These are phyloP conservation scores for Ascoidea tarda DNA, from an alignment of 805 yeast species.

Conservation along the genomic window DNA sequence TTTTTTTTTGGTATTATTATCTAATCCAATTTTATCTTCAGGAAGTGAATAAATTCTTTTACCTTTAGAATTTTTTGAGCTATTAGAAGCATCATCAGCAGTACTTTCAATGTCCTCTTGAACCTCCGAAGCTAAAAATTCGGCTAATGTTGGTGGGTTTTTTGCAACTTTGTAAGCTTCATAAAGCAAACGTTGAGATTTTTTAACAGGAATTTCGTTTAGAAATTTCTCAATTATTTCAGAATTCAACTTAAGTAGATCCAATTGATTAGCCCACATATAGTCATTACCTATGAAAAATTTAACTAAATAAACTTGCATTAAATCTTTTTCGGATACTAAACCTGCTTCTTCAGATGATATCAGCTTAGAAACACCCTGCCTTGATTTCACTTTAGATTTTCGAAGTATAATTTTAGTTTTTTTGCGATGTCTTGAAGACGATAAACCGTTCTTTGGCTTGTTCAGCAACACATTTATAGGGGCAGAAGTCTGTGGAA, in stretches of 20 bases:
- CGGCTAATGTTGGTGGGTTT: too few relatives aligned
- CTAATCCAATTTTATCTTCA: too few relatives aligned
- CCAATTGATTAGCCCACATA: slow-evolving; percentile 46
- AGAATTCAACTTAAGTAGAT: slow-evolving; percentile 29
- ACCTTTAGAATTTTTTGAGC: too few relatives aligned
- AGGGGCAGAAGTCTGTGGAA: slow-evolving; percentile 48
- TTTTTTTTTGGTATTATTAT: too few relatives aligned
- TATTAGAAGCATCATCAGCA: too few relatives aligned
- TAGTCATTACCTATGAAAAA: slow-evolving; percentile 63
- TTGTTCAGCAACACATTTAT: slow-evolving; percentile 32
- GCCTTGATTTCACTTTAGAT: slow-evolving; percentile 1
- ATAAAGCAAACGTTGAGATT: too few relatives aligned
- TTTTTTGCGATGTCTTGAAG: slow-evolving; percentile 11
- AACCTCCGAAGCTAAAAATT: too few relatives aligned
- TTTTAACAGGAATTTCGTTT: slow-evolving; percentile 1
- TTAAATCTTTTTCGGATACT: slow-evolving; percentile 5
- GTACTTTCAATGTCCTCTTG: too few relatives aligned
- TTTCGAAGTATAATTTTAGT: slow-evolving; percentile 8
- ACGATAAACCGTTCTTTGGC: slow-evolving; percentile 28
- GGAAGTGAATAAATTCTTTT: too few relatives aligned
- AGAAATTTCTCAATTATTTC: slow-evolving; percentile 29
- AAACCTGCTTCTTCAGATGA: slow-evolving; percentile 9
- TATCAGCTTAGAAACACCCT: slow-evolving; percentile 1
- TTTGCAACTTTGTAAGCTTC: too few relatives aligned
- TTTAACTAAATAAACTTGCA: slow-evolving; percentile 35